Conservation (phyloP, 768 basidiomycete genomes). For the Jaapia argillacea region DNA sequence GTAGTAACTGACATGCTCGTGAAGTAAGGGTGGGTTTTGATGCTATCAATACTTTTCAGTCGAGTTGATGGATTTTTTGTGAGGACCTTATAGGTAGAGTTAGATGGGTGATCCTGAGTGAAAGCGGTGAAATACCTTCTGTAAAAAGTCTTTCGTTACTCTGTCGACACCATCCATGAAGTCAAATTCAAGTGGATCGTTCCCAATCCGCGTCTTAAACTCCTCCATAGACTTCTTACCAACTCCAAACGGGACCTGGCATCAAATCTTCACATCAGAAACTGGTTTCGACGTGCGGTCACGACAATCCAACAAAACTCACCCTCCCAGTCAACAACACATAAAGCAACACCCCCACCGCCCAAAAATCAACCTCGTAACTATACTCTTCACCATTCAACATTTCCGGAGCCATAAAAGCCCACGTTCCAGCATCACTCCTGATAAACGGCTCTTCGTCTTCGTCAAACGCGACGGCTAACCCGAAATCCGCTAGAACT, state of each 20-base stretch:
- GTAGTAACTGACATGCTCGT: not conserved
- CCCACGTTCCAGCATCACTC: slow-evolving; percentile 6
- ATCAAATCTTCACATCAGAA: not conserved
- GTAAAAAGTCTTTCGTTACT: not conserved
- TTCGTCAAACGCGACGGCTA: not conserved
- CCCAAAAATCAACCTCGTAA: slow-evolving; percentile 9
- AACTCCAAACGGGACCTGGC: not conserved
- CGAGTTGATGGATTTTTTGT: not conserved
- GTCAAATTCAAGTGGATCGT: not conserved
- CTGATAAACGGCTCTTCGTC: not conserved
- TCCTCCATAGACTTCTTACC: not conserved
- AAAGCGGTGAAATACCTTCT: not conserved
- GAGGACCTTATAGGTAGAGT: not conserved
- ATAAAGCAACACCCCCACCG: slow-evolving; percentile 9
- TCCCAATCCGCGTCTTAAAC: not conserved
- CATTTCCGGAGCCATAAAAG: slow-evolving; percentile 8
- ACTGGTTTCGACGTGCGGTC: not conserved
- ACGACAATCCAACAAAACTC: slow-evolving; percentile 2
- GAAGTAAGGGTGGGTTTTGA: not conserved
- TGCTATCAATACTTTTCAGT: not conserved
- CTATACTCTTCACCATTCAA: slow-evolving; percentile 3
- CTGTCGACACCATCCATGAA: not conserved
- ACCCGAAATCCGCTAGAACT: not conserved
- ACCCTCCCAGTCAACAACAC: slow-evolving; percentile 6
- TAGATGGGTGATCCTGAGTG: not conserved